These are phyloP conservation scores for Histomonas meleagridis DNA, from an alignment of 208 protist genomes.

Conservation along the genomic window DNA sequence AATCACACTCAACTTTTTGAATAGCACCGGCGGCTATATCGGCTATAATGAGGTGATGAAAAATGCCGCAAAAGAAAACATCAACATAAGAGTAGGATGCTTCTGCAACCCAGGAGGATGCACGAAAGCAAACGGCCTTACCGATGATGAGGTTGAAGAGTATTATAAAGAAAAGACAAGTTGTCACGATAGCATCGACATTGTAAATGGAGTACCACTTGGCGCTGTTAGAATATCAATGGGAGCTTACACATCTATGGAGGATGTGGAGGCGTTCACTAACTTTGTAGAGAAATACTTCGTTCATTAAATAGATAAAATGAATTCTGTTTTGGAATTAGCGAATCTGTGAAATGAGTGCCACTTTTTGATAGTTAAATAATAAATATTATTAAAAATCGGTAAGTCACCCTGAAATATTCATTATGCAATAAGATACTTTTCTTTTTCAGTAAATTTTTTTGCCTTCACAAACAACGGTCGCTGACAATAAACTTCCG, in stretches of 20 bases:
- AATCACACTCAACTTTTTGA: slow-evolving; percentile 15
- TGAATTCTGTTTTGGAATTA: no score
- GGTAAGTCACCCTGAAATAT: no score
- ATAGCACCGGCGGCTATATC: neutral
- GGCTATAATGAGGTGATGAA: slow-evolving; percentile 35
- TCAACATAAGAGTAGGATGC: slow-evolving; percentile 37
- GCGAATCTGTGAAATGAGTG: no score
- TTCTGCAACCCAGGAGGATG: slow-evolving; percentile 42
- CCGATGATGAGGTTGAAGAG: slow-evolving; percentile 20
- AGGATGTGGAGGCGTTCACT: neutral
- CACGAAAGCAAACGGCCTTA: neutral
- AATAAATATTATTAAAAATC: no score
- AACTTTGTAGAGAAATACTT: neutral
- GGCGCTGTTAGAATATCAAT: slow-evolving; percentile 39
- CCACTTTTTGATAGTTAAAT: no score
- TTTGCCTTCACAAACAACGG: no score
- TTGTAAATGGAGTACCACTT: slow-evolving; percentile 28
- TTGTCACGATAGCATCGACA: slow-evolving; percentile 37
- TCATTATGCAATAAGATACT: no score
- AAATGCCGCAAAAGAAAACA: neutral
- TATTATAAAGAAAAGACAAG: neutral
- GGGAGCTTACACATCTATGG: slow-evolving; percentile 4
- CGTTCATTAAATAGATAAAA: no score
- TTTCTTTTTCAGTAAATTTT: no score
- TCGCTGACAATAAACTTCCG: no score